phyloP scores from a whole-genome alignment of 2,329 filamentous ascomycete genomes.

The Graphilbum fragrans region DNA sequence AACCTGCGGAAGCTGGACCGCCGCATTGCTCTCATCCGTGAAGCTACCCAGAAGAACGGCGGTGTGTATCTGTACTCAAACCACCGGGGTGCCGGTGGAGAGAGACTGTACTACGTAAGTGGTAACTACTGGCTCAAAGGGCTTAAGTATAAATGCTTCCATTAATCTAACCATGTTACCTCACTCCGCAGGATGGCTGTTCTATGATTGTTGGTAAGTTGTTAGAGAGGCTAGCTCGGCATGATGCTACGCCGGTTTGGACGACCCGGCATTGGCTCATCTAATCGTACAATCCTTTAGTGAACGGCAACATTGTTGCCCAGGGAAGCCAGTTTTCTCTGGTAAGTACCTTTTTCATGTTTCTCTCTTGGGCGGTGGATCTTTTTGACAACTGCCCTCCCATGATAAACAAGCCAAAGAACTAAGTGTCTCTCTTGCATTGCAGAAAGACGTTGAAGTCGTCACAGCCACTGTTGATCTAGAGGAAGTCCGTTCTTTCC shows the following conservation, averaged over 20 bases:
- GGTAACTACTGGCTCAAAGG: too few species aligned
- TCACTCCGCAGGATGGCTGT: constrained; percentile 44
- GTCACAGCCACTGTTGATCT: constrained; percentile 54
- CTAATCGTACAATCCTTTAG: constrained; percentile 9
- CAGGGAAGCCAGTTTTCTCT: constrained; percentile 50
- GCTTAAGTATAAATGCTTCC: background rate
- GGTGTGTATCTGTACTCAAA: constrained; percentile 46
- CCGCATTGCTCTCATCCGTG: constrained; percentile 49
- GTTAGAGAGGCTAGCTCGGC: background rate
- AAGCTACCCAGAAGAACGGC: constrained; percentile 42
- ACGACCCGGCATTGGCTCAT: too few species aligned
- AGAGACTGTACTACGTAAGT: constrained; percentile 40
- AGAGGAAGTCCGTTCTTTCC: constrained; percentile 55
- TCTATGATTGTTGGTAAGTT: constrained; percentile 40
- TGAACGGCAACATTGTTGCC: constrained; percentile 51
- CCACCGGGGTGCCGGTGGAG: constrained; percentile 26
- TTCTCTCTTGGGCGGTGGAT: too few species aligned
- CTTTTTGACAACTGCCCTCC: too few species aligned
- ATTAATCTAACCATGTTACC: background rate
- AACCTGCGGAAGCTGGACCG: constrained; percentile 49
- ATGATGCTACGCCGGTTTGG: too few species aligned
- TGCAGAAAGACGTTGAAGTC: constrained; percentile 51
- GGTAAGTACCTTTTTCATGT: background rate
- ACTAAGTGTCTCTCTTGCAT: too few species aligned
- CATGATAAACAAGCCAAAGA: too few species aligned